Evolutionary conservation across 108 stramenopile species (phyloP), one percentile per base, ranked within the genome.

Genomic region (Cyclotella distinguenda): DNA sequence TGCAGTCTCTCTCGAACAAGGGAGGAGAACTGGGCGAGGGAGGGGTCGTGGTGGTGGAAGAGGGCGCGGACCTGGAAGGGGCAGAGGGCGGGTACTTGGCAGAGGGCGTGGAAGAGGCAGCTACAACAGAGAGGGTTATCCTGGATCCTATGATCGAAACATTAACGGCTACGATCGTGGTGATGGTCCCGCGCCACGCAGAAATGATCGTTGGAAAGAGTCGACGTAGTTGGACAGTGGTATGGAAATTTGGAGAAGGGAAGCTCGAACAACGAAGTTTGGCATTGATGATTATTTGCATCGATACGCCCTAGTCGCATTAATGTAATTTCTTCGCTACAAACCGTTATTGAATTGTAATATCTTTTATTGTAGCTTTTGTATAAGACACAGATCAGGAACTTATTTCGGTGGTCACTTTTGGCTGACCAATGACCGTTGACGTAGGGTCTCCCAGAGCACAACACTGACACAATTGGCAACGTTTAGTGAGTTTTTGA

Each of bases 1-100:
- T 25, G 92, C 92, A 0, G 84, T 85, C 0, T 85, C 86, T 34
- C 67, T 94, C 40, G 76, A 68, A 15, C 63, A 84, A 51, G 53
- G 58, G 44, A 19, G 70, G 18, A 57, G 71, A 18, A 35, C 72
- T 19, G 66, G 77, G 2, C 34, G 74, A 4, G 66, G 77, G 3
- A 56, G 89, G 23, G 69, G 84, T 25, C 40, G 77, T 12, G 81
- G 77, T 12, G 63, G 73, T 12, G 44, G 82, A 43, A 73, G 87
- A 11, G 66, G 82, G 21, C 77, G 56, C 28, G 73, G 72, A 34
- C 54, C 71, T 48, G 81, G 78, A 28, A 39, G 81, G 15, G 69
- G 82, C 28, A 12, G 80, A 78, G 38, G 59, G 52, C 6, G 65
- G 76, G 22, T 30, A 43, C 27, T 32, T 60, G 16, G 60, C 42